A percentile compares a stretch with the other conserved stretches of the same genome.
Evolutionary conservation across 1,284 basidiomycete species (phyloP).

Genomic region (Afroboletus lepidellus): DNA sequence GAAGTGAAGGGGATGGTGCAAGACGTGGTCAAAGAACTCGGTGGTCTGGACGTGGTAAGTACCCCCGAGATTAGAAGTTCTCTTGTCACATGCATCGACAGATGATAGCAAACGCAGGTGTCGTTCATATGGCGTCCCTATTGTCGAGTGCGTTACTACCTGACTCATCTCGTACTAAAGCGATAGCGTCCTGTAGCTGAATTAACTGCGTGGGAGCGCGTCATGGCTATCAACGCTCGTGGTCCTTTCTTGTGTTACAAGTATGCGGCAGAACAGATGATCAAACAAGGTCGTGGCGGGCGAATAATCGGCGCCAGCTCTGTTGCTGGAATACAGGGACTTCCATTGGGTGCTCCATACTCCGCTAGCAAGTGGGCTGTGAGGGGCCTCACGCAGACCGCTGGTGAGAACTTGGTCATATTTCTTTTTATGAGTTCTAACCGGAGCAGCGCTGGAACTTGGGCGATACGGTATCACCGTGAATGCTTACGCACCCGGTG

Average conservation of each 20-base stretch:
- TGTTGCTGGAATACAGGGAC: not conserved
- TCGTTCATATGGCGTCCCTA: not conserved
- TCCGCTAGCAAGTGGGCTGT: constrained; percentile 3
- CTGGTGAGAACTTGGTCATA: not conserved
- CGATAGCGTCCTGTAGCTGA: not conserved
- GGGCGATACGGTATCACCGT: not conserved
- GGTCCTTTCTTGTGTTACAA: not conserved
- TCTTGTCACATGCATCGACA: not conserved
- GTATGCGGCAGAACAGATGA: constrained; percentile 1
- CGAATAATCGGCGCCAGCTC: constrained; percentile 5
- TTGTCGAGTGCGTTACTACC: not conserved
- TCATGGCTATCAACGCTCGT: not conserved
- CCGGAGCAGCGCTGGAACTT: not conserved
- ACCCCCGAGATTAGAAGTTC: no score
- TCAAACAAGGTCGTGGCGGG: constrained; percentile 4
- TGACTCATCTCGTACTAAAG: not conserved
- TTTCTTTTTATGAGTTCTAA: constrained; percentile 1
- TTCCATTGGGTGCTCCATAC: not conserved
- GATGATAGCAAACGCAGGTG: not conserved
- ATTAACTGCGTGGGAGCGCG: not conserved
- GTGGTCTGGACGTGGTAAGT: constrained; percentile 13
- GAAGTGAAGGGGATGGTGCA: constrained; percentile 9
- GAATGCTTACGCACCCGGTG: not conserved
- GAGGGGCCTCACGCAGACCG: constrained; percentile 5
- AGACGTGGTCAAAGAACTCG: not conserved